Evolutionary conservation across 805 yeast species (phyloP).

Genomic region (Myxozyma geophila): DNA sequence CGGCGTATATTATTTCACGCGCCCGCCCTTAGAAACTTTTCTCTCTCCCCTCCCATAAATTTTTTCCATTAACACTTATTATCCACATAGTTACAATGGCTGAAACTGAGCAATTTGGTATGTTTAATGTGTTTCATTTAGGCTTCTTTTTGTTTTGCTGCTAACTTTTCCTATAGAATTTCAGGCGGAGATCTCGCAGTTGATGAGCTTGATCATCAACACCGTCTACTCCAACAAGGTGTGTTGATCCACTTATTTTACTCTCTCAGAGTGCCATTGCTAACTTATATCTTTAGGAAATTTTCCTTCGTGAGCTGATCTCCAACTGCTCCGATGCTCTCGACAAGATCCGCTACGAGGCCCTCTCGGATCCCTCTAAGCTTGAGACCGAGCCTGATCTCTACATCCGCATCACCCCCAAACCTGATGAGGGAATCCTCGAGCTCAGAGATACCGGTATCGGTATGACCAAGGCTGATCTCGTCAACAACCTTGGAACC

Average conservation of each 20-base stretch:
- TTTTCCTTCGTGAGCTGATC: conserved; percentile 97
- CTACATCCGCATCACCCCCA: conserved; percentile 96
- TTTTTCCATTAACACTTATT: background rate
- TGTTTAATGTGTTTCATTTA: background rate
- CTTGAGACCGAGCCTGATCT: conserved; percentile 95
- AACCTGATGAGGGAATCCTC: conserved; percentile 88
- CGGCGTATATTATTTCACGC: conserved; percentile 3
- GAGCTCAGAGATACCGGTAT: conserved; percentile 99
- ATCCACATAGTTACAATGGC: conserved; percentile 20
- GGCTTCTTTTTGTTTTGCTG: background rate
- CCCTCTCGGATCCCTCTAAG: conserved; percentile 86
- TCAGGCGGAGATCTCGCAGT: conserved; percentile 99
- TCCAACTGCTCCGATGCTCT: conserved; percentile 99
- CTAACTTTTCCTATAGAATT: conserved; percentile 48
- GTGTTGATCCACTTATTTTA: conserved; percentile 41
- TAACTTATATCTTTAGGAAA: conserved; percentile 54
- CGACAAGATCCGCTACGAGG: conserved; percentile 97
- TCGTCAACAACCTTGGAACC: conserved; percentile 98
- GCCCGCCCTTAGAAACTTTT: conserved; percentile 10
- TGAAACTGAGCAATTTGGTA: conserved; percentile 34
- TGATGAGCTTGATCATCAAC: conserved; percentile 99
- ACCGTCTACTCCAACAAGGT: conserved; percentile 96
- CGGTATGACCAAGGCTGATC: conserved; percentile 99
- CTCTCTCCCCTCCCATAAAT: background rate
- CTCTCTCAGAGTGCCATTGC: conserved; percentile 71